Percentiles rank a stretch among this genome's conserved stretches.
Conservation (phyloP, 768 basidiomycete genomes). For the Antrodiella citrinella region DNA sequence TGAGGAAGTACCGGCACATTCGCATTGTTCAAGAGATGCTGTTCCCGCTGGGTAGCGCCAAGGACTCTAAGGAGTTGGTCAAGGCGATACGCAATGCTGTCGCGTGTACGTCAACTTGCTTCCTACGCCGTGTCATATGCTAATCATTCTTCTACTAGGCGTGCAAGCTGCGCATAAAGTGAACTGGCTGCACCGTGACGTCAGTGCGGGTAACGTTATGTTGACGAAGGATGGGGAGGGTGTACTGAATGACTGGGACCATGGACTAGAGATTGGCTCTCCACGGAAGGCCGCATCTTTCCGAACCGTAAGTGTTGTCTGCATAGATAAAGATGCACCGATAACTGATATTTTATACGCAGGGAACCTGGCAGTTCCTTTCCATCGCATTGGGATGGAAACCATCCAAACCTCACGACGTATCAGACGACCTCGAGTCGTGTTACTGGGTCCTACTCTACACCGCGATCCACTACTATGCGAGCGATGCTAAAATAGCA, state of each 20-base stretch:
- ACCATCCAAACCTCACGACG: conserved; percentile 4
- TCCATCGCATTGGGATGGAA: conserved; percentile 3
- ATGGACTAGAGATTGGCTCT: neutral
- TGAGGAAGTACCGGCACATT: neutral
- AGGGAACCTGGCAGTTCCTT: conserved; percentile 14
- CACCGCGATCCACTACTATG: conserved; percentile 1
- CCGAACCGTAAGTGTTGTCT: neutral
- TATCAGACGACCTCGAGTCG: conserved; percentile 12
- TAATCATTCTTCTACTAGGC: neutral
- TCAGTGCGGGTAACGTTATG: conserved; percentile 8
- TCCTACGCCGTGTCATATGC: neutral
- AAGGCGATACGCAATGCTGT: neutral
- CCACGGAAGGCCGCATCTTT: neutral
- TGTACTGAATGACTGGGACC: conserved; percentile 9
- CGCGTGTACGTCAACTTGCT: neutral
- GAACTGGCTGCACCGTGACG: conserved; percentile 8
- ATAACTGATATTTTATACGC: neutral
- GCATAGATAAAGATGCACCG: neutral
- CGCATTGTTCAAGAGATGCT: neutral
- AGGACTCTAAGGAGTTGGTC: neutral
- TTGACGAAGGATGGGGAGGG: neutral
- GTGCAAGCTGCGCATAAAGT: neutral
- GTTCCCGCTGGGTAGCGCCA: neutral
- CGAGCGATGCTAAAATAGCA: neutral
- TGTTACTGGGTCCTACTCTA: conserved; percentile 8